Conservation (phyloP, 371 early-diverging fungal species). For the Rhizopus microsporus region DNA sequence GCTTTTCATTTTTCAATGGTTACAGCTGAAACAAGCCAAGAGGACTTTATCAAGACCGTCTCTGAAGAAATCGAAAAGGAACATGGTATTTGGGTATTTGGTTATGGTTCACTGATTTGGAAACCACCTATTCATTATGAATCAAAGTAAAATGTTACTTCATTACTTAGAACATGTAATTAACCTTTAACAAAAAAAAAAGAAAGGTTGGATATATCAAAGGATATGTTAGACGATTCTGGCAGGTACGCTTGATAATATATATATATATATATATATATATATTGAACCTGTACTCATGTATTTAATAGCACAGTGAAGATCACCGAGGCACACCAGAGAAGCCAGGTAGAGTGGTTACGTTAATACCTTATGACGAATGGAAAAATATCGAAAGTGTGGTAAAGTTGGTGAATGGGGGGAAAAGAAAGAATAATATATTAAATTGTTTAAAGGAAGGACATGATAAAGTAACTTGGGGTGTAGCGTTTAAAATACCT, state of each 20-base stretch:
- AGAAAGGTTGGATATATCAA: conserved; percentile 77
- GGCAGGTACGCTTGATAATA: conserved; percentile 62
- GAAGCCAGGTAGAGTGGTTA: conserved; percentile 88
- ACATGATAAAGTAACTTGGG: conserved; percentile 76
- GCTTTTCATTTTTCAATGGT: neutral
- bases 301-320: conserved; percentile 58
- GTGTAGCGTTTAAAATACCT: conserved; percentile 83
- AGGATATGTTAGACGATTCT: conserved; percentile 83
- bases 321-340: conserved; percentile 92
- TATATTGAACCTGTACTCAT: neutral
- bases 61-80: conserved; percentile 2
- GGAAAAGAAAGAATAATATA: neutral
- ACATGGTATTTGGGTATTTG: conserved; percentile 78
- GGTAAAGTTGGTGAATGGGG: conserved; percentile 16
- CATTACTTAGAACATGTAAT: neutral
- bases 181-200: neutral
- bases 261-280: neutral
- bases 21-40: neutral
- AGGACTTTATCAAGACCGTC: too few species aligned
- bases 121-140: conserved; percentile 68
- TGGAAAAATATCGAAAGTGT: conserved; percentile 51
- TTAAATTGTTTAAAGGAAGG: conserved; percentile 42
- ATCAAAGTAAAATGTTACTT: conserved; percentile 33
- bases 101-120: conserved; percentile 91
- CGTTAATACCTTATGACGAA: conserved; percentile 76